Evolutionary conservation across 1,139 yeast species (phyloP).

Genomic region (Kodamaea ohmeri): DNA sequence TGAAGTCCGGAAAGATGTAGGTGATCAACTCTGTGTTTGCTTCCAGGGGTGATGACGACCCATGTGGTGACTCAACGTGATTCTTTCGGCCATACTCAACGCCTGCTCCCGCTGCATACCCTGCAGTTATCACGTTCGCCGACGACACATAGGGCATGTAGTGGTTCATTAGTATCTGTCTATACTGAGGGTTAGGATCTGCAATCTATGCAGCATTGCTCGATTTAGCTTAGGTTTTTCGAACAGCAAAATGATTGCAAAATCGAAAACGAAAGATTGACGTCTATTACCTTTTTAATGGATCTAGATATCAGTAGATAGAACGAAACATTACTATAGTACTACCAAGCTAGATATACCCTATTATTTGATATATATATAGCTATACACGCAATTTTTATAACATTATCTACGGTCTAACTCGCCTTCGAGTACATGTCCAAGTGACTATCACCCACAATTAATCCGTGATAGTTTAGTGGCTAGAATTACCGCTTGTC

Average conservation of each 20-base stretch:
- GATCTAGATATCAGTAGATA: too few species aligned
- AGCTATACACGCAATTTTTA: too few species aligned
- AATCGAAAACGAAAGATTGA: too few species aligned
- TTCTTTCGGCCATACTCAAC: neutral
- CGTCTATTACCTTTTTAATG: too few species aligned
- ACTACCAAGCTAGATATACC: too few species aligned
- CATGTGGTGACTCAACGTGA: neutral
- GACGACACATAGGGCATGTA: neutral
- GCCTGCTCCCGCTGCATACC: neutral
- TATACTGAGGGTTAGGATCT: neutral
- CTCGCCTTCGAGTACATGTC: too few species aligned
- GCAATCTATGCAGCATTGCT: neutral
- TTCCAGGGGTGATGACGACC: neutral
- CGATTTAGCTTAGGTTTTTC: neutral
- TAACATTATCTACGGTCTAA: too few species aligned
- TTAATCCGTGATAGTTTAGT: conserved; percentile 49
- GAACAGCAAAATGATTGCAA: too few species aligned
- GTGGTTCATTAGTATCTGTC: conserved; percentile 1
- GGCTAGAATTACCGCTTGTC: conserved; percentile 50
- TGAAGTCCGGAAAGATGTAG: conserved; percentile 49
- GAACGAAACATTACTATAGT: too few species aligned
- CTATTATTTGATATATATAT: too few species aligned
- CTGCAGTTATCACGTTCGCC: neutral
- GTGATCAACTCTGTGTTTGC: conserved; percentile 31
- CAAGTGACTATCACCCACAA: too few species aligned